These are phyloP conservation scores for Guadua angustifolia DNA, from an alignment of 176 grass and related monocot species.

Conservation along the genomic window DNA sequence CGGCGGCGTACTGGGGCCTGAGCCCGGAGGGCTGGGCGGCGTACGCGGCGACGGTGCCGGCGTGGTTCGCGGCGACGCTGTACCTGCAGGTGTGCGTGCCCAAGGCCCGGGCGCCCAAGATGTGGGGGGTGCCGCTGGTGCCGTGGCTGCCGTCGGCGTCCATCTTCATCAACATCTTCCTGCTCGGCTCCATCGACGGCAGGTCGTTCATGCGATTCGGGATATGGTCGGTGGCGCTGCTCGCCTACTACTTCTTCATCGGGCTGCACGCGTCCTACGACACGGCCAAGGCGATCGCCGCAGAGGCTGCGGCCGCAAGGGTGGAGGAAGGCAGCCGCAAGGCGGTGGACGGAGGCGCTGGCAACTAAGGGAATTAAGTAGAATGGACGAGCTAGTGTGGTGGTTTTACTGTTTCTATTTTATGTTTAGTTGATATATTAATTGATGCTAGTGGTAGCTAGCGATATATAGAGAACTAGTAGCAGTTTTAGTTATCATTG, in stretches of 20 bases:
- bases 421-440: not conserved
- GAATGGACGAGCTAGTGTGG: not conserved
- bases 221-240: constrained; percentile 61
- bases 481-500: too few species aligned
- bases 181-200: constrained; percentile 85
- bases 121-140: constrained; percentile 66
- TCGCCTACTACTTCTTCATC: constrained; percentile 88
- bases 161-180: constrained; percentile 82
- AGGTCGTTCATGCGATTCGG: constrained; percentile 80
- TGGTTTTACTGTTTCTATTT: not conserved
- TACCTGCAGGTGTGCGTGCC: constrained; percentile 43
- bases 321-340: constrained; percentile 43
- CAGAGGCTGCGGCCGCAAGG: not conserved
- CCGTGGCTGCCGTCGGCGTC: constrained; percentile 79
- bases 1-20: constrained; percentile 44
- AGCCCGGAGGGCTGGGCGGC: constrained; percentile 37
- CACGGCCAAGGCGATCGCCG: constrained; percentile 27
- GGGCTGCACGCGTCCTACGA: constrained; percentile 56
- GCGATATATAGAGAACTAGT: too few species aligned
- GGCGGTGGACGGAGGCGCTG: not conserved
- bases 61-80: constrained; percentile 47
- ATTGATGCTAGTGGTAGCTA: too few species aligned
- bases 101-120: constrained; percentile 55
- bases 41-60: constrained; percentile 47
- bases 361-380: not conserved